Evolutionary conservation across 306 rosid species (phyloP), one percentile per base, ranked within the genome.

Genomic region (Oemleria cerasiformis): DNA sequence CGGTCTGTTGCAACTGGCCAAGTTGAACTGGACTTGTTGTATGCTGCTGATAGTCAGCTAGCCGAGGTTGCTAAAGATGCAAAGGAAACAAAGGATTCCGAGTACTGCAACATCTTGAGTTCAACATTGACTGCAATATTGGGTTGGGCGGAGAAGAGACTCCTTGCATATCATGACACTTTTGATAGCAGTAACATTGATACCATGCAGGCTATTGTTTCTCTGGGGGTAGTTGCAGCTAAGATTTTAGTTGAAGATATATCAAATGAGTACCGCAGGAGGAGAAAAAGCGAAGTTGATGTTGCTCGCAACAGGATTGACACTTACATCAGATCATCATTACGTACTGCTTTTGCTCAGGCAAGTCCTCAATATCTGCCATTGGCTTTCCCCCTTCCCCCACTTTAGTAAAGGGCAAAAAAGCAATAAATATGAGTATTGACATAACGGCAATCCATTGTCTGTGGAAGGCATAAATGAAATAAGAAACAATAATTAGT

Each of bases 111-210:
- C 80, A 79, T 86, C 57, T 82, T 94, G 88, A 94, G 97, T 81
- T 91, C 95, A 47, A 87, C 96, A 16, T 81, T 94, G 92, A 89
- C 92, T 83, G 77, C 96, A 1, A 85, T 94, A 64, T 47, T 94
- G 86, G 99, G 99, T 25, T 94, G 97, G 99, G 95, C 96, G 15
- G 99, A 94, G 86, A 91, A 91, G 82, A 84, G 99, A 86, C 98
- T 91, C 44, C 97, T 94, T 81, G 99, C 99, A 4, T 94, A 94
- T 82, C 99, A 94, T 65, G 99, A 94, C 81, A 94, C 99, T 51
- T 94, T 94, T 78, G 99, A 89, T 74, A 73, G 78, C 50, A 86
- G 82, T 70, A 94, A 89, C 63, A 83, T 89, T 53, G 95, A 91
- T 73, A 80, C 88, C 77, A 89, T 91, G 97, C 86, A 89, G 73